A percentile compares a stretch with the other conserved stretches of the same genome.
Evolutionary conservation across 306 rosid species (phyloP).

Genomic region (Citrullus colocynthis): DNA sequence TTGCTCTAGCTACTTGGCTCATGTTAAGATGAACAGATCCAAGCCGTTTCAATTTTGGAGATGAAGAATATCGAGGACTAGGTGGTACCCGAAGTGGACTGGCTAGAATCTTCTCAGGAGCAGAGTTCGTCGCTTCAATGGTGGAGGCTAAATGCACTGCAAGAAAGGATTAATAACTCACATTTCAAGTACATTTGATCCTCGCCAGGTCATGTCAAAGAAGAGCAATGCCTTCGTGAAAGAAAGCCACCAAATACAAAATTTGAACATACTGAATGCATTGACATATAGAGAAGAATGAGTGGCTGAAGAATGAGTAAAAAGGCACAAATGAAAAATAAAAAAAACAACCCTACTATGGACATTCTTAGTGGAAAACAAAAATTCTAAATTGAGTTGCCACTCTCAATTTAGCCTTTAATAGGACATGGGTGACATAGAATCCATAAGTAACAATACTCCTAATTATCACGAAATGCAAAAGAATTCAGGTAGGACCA

Average conservation of each 20-base stretch:
- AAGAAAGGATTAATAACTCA: conserved; percentile 17
- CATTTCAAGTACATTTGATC: not conserved
- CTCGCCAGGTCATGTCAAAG: not conserved
- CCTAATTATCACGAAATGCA: not conserved
- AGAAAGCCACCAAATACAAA: not conserved
- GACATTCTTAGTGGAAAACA: not conserved
- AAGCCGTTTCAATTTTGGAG: conserved; percentile 65
- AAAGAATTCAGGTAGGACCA: conserved; percentile 6
- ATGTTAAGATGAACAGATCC: conserved; percentile 63
- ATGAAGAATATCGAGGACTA: conserved; percentile 70
- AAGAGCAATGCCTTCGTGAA: not conserved
- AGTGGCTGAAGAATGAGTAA: not conserved
- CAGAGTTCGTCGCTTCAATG: conserved; percentile 27
- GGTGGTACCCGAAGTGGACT: conserved; percentile 78
- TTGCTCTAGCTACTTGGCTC: conserved; percentile 61
- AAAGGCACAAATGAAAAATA: not conserved
- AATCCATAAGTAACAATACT: not conserved
- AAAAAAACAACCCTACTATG: not conserved
- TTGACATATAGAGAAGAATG: not conserved
- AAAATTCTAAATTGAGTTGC: not conserved
- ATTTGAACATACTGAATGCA: not conserved
- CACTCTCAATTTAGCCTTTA: not conserved
- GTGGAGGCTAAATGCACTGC: conserved; percentile 56
- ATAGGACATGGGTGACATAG: not conserved
- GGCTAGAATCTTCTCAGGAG: conserved; percentile 42